phyloP scores from a whole-genome alignment of 345 rosid species.

The Excoecaria agallocha region DNA sequence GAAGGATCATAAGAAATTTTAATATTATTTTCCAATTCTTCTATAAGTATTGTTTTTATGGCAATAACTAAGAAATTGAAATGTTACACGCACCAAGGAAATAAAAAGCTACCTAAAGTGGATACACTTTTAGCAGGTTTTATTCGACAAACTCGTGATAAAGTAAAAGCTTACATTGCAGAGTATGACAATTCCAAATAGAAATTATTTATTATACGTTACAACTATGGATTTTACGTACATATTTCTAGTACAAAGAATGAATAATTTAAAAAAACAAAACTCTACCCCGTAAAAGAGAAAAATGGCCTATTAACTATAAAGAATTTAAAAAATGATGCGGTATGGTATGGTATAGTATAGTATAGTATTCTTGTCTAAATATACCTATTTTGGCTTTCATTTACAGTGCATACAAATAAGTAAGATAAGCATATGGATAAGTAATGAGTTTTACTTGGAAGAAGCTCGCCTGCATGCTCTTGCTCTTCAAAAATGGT shows the following conservation, averaged over 20 bases:
- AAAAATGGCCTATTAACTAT: conserved; percentile 5
- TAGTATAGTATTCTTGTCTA: background rate
- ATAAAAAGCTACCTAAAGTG: too few relatives aligned
- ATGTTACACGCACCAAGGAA: too few relatives aligned
- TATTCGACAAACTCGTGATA: too few relatives aligned
- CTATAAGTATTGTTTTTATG: too few relatives aligned
- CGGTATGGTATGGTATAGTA: background rate
- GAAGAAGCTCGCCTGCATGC: background rate
- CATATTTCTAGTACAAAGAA: conserved; percentile 11
- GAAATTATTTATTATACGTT: background rate
- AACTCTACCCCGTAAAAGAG: background rate
- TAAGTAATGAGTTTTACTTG: conserved; percentile 15
- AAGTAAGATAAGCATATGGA: background rate
- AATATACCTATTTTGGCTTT: conserved; percentile 9
- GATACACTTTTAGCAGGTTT: too few relatives aligned
- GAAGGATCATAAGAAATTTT: too few relatives aligned
- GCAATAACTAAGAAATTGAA: too few relatives aligned
- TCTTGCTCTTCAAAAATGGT: background rate
- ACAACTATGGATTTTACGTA: conserved; percentile 16
- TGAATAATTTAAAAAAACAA: background rate
- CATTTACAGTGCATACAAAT: conserved; percentile 11
- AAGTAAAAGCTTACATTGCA: too few relatives aligned
- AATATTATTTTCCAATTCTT: too few relatives aligned
- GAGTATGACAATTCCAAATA: background rate
- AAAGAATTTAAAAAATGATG: conserved; percentile 30